Evolutionary conservation across 495 filamentous ascomycete genomes (phyloP), one percentile per base, ranked within the genome.

Genomic region (Penicillium bialowiezense): DNA sequence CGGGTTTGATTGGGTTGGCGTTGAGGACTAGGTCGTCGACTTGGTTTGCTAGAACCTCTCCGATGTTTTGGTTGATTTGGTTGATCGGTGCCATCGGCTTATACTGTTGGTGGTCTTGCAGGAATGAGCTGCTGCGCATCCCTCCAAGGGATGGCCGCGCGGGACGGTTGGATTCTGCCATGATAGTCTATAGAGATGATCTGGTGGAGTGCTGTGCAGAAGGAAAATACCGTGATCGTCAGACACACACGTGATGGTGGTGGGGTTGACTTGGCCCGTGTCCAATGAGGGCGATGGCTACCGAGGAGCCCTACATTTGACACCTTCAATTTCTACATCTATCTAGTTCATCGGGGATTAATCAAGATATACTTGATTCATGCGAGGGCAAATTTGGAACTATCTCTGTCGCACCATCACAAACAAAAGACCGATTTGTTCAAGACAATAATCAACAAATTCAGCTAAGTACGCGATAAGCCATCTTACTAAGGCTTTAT

Each of bases 21-120:
- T 65, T 65, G 34, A 63, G 58, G 12, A 60, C 41, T 42, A 71
- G 49, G 7, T 33, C 61, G 33, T 57, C 56, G 14, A 59, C 29
- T 19, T 59, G 52, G 24, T 50, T 57, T 13, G 56, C 62, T 9
- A 75, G 67, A 12, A 76, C 70, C 57, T 76, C 72, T 28, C 67
- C 63, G 41, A 76, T 73, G 33, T 52, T 74, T 53, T 70, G 69
- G 40, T 38, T 72, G 38, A 70, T 52, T 7, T 61, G 57, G 8
- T 44, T 54, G 34, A 64, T 49, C 8, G 69, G 60, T 8, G 52
- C 54, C 23, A 81, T 80, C 9, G 85, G 78, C 43, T 85, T 86
- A 56, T 89, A 89, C 52, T 89, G 86, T 58, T 88, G 84, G 51
- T 88, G 84, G 47, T 88, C 85, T 40, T 81, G 74, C 29, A 89